Evolutionary conservation across 495 filamentous ascomycete genomes (phyloP).

Genomic region (Astrocystis sublimbata): DNA sequence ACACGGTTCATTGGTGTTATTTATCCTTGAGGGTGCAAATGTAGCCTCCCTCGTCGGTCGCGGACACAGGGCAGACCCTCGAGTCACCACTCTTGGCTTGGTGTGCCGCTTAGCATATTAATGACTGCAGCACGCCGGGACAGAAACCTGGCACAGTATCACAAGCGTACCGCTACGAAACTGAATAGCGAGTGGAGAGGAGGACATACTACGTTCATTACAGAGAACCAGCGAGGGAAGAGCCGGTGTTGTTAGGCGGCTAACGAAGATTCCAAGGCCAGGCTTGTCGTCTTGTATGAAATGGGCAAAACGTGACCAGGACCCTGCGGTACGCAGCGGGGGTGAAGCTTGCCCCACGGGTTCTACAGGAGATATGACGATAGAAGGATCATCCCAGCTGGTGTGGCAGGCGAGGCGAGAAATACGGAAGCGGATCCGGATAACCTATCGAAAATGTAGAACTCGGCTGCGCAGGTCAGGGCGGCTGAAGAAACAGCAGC

Average conservation of each 20-base stretch:
- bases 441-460: not conserved
- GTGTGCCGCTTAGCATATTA: slow-evolving; percentile 29
- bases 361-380: slow-evolving; percentile 31
- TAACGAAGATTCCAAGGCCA: slow-evolving; percentile 8
- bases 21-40: not conserved
- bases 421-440: not conserved
- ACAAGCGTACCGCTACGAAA: slow-evolving; percentile 24
- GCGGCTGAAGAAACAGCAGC: not conserved
- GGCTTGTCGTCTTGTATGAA: slow-evolving; percentile 13
- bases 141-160: slow-evolving; percentile 8
- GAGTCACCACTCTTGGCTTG: slow-evolving; percentile 31
- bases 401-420: slow-evolving; percentile 8
- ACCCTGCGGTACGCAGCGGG: not conserved
- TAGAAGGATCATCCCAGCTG: slow-evolving; percentile 29
- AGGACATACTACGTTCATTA: not conserved
- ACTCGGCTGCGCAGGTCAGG: slow-evolving; percentile 2
- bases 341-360: slow-evolving; percentile 29
- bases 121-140: slow-evolving; percentile 27
- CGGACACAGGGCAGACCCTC: slow-evolving; percentile 22
- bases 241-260: not conserved
- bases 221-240: not conserved
- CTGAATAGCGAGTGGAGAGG: slow-evolving; percentile 17
- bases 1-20: not conserved
- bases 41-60: slow-evolving; percentile 1
- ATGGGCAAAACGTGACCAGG: slow-evolving; percentile 13